Evolutionary conservation across 352 stramenopile species (phyloP).

Genomic region (Phytophthora hybrid): DNA sequence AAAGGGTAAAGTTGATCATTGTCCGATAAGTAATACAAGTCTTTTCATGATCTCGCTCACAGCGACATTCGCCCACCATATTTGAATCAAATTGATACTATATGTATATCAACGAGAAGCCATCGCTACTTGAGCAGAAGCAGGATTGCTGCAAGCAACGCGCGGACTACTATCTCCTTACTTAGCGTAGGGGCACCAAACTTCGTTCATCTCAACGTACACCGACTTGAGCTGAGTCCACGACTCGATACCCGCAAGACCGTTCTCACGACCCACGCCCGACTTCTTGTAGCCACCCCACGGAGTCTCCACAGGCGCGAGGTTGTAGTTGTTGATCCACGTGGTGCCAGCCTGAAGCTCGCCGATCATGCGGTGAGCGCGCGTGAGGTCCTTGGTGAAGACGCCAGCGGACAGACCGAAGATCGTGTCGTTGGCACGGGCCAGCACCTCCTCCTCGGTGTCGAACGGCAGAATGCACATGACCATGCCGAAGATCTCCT

Average conservation of each 20-base stretch:
- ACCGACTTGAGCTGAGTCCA: constrained; percentile 94
- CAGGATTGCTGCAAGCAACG: too few species aligned
- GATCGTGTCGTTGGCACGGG: constrained; percentile 81
- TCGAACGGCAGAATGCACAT: constrained; percentile 84
- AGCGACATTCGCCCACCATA: too few species aligned
- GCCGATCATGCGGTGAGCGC: constrained; percentile 75
- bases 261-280: constrained; percentile 94
- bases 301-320: constrained; percentile 83
- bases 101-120: neutral
- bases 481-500: constrained; percentile 90
- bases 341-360: constrained; percentile 81
- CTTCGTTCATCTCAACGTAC: constrained; percentile 85
- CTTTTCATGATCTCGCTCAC: too few species aligned
- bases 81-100: too few species aligned
- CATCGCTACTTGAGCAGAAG: neutral
- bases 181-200: constrained; percentile 74
- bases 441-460: constrained; percentile 76
- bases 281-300: constrained; percentile 94
- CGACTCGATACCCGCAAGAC: constrained; percentile 80
- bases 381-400: constrained; percentile 86
- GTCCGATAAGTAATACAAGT: too few species aligned
- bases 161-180: constrained; percentile 2
- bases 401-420: constrained; percentile 88
- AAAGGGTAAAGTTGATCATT: too few species aligned
- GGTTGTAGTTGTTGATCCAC: constrained; percentile 94